Evolutionary conservation across 371 early-diverging fungal species (phyloP).

Genomic region (Mortierella sp.): DNA sequence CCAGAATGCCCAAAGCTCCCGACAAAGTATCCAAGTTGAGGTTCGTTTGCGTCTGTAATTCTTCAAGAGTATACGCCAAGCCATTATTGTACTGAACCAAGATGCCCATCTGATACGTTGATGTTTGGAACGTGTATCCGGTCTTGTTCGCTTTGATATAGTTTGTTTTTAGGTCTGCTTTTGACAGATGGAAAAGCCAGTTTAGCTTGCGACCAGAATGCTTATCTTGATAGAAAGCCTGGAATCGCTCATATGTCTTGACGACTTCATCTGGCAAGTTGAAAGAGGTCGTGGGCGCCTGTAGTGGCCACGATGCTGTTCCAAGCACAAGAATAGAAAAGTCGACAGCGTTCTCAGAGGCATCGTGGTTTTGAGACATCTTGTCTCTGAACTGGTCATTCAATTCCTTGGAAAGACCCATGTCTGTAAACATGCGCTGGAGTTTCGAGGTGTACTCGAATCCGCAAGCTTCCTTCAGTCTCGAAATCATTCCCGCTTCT

Average conservation of each 20-base stretch:
- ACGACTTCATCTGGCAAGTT: slow-evolving; percentile 87
- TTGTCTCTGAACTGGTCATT: slow-evolving; percentile 76
- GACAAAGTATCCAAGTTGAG: slow-evolving; percentile 76
- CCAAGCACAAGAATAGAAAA: slow-evolving; percentile 90
- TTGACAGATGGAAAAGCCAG: slow-evolving; percentile 93
- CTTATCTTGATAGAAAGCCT: slow-evolving; percentile 85
- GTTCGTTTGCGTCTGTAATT: slow-evolving; percentile 76
- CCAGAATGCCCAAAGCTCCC: slow-evolving; percentile 80
- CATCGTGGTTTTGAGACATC: slow-evolving; percentile 60
- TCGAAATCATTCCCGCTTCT: slow-evolving; percentile 88
- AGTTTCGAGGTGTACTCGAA: slow-evolving; percentile 93
- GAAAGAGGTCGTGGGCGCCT: slow-evolving; percentile 80
- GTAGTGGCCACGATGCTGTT: slow-evolving; percentile 93
- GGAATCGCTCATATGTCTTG: slow-evolving; percentile 85
- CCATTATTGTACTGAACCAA: slow-evolving; percentile 86
- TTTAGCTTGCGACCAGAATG: slow-evolving; percentile 89
- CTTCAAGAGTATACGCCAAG: slow-evolving; percentile 72
- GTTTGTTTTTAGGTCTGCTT: slow-evolving; percentile 90
- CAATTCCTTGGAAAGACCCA: slow-evolving; percentile 87
- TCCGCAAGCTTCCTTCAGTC: slow-evolving; percentile 91
- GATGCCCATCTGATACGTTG: slow-evolving; percentile 92
- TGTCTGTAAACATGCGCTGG: slow-evolving; percentile 94
- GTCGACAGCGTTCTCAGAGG: slow-evolving; percentile 70
- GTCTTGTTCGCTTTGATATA: slow-evolving; percentile 78
- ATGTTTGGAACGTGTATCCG: slow-evolving; percentile 83